phyloP scores from a whole-genome alignment of 2,329 filamentous ascomycete species.

The Lasiodiplodia sp. region DNA sequence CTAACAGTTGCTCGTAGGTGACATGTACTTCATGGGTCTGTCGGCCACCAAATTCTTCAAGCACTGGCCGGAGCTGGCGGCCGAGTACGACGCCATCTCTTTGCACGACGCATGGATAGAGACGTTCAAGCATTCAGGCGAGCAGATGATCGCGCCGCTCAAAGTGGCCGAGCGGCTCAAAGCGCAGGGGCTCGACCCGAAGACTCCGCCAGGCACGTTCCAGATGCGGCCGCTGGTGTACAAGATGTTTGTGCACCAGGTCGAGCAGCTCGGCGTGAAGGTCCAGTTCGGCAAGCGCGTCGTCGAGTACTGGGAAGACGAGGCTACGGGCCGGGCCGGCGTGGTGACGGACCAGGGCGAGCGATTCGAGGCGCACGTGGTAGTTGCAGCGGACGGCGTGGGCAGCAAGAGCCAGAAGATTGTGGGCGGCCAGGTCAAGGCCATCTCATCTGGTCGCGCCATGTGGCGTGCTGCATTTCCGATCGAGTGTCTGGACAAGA shows the following conservation, averaged over 20 bases:
- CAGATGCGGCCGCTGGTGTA: constrained; percentile 65
- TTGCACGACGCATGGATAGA: constrained; percentile 63
- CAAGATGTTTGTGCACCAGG: constrained; percentile 61
- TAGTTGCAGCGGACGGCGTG: constrained; percentile 52
- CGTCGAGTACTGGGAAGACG: constrained; percentile 55
- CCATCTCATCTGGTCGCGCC: constrained; percentile 47
- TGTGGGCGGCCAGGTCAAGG: constrained; percentile 54
- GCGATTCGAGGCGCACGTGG: constrained; percentile 51
- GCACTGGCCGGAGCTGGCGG: constrained; percentile 61
- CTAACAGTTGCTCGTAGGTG: constrained; percentile 48
- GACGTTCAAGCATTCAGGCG: constrained; percentile 62
- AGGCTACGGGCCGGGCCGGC: constrained; percentile 45
- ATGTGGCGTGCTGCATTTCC: constrained; percentile 53
- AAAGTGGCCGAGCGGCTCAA: constrained; percentile 60
- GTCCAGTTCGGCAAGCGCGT: constrained; percentile 53
- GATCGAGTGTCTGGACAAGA: constrained; percentile 52
- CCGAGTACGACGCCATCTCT: constrained; percentile 60
- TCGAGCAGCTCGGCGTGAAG: constrained; percentile 53
- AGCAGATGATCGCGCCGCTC: constrained; percentile 56
- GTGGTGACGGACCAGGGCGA: constrained; percentile 49
- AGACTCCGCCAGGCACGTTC: constrained; percentile 61
- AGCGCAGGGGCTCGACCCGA: constrained; percentile 53
- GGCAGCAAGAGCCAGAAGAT: constrained; percentile 55
- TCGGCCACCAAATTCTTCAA: constrained; percentile 63
- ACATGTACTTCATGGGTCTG: constrained; percentile 68